A percentile compares a stretch with the other conserved stretches of the same genome.
Evolutionary conservation across 495 filamentous ascomycete species (phyloP).

Genomic region (Penicillium angulare): DNA sequence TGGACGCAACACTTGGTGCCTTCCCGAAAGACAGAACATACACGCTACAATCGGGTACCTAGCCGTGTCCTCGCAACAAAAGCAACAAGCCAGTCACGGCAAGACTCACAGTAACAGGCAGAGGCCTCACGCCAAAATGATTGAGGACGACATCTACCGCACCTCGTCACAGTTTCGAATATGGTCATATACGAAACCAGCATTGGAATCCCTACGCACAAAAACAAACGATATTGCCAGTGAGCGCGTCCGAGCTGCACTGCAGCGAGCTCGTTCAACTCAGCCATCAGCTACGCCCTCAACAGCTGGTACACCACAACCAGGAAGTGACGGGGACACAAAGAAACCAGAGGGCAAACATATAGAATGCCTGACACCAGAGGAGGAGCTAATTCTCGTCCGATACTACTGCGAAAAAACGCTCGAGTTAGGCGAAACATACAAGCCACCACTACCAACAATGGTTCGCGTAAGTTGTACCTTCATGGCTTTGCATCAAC

Average conservation of each 20-base stretch:
- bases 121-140: slow-evolving; percentile 40
- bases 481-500: too few relatives aligned
- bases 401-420: slow-evolving; percentile 74
- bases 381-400: slow-evolving; percentile 81
- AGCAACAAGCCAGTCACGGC: too few relatives aligned
- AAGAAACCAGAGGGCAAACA: slow-evolving; percentile 41
- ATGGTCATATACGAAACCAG: slow-evolving; percentile 86
- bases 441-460: slow-evolving; percentile 74
- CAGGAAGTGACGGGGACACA: slow-evolving; percentile 31
- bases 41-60: too few relatives aligned
- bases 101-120: not conserved
- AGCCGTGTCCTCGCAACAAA: too few relatives aligned
- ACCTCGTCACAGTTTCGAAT: slow-evolving; percentile 83
- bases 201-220: slow-evolving; percentile 65
- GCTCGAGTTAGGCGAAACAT: slow-evolving; percentile 70
- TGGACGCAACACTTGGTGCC: too few relatives aligned
- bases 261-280: slow-evolving; percentile 47
- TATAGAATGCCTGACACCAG: slow-evolving; percentile 70
- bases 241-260: slow-evolving; percentile 64
- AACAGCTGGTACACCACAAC: slow-evolving; percentile 36
- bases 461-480: slow-evolving; percentile 70
- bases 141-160: slow-evolving; percentile 90
- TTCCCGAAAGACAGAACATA: too few relatives aligned
- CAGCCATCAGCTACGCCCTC: slow-evolving; percentile 39
- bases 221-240: slow-evolving; percentile 74